Base-by-base conservation (phyloP, 163 green algal species). In the Scenedesmus sp. region DNA sequence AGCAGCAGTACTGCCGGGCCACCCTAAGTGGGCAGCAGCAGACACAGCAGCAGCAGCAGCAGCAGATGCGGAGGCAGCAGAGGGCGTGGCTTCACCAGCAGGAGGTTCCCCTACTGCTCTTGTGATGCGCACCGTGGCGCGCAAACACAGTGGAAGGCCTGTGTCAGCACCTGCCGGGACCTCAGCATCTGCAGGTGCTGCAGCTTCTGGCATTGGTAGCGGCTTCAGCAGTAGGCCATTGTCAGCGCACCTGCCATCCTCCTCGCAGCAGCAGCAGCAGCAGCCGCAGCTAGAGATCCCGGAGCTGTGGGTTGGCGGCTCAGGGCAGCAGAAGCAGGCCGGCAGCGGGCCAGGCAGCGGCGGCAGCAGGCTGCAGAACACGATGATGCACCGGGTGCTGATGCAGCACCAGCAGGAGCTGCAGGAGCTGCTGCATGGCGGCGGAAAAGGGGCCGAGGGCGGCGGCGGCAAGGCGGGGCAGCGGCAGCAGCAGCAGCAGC, bases 381-480 rank as follows among this genome's bases (percentile, higher is more conserved):
- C 34, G 46, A 82, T 67, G 85, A 66, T 90, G 85, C 62, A 77
- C 1, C 64, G 66, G 3, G 85, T 59, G 18, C 54, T 90, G 64
- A n/a, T 83, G 64, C 85, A 90, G 64, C 85, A 90, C 70, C 85
- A 90, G 66, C 23, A 66, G 66, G 85, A 90, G 66, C 52, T 90
- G 64, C 46, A 83, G 54, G 85, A 52, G 2, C 46, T 90, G 46
- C 66, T 90, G 5, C 55, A 66, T 54, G 46, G 15, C 10, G 85
- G 16, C 52, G 59, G 56, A 20, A 88, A 62, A 57, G 70, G 23
- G 3, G 70, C 23, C 6, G 66, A 16, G 6, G 70, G 5, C 4
- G 70, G 13, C 23, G 70, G 23, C 12, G 70, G 70, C 23, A 79
- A 79, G 23, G 60, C 84, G 9, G 84, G 59, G 10, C 6, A 52